Conservation (phyloP, 257 asterid genomes). For the Scutellaria barbata region DNA sequence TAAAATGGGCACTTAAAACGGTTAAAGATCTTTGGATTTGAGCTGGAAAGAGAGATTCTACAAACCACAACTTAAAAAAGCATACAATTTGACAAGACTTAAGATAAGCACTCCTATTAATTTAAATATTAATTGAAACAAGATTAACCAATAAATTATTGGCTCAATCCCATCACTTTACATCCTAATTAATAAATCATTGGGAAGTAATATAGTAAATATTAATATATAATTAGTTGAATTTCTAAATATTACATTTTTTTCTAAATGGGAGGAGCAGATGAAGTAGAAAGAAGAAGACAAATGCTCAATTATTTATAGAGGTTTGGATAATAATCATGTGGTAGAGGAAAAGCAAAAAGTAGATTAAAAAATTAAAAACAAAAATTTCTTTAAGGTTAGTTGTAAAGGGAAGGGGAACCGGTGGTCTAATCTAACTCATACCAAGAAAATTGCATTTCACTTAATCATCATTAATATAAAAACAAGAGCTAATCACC, state of each 20-base stretch:
- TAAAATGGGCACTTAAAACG: too few species aligned
- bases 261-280: not conserved
- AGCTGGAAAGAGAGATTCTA: too few species aligned
- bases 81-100: too few species aligned
- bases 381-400: conserved; percentile 31
- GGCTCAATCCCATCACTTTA: not conserved
- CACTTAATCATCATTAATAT: conserved; percentile 32
- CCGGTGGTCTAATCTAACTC: conserved; percentile 36
- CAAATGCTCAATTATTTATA: conserved; percentile 28
- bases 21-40: too few species aligned
- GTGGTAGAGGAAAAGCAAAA: conserved; percentile 33
- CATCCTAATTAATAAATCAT: too few species aligned
- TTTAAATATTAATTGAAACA: too few species aligned
- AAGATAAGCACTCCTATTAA: too few species aligned
- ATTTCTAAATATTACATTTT: not conserved
- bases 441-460: conserved; percentile 23
- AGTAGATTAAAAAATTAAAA: not conserved
- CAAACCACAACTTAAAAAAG: too few species aligned
- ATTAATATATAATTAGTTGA: not conserved
- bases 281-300: conserved; percentile 7
- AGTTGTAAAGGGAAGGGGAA: conserved; percentile 23
- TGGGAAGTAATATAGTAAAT: not conserved
- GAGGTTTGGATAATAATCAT: conserved; percentile 27
- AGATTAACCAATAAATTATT: not conserved
- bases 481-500: conserved; percentile 40